Percentiles rank a stretch among this genome's conserved stretches.
Evolutionary conservation across 768 basidiomycete genomes (phyloP).

Genomic region (Tylopilus sp.): DNA sequence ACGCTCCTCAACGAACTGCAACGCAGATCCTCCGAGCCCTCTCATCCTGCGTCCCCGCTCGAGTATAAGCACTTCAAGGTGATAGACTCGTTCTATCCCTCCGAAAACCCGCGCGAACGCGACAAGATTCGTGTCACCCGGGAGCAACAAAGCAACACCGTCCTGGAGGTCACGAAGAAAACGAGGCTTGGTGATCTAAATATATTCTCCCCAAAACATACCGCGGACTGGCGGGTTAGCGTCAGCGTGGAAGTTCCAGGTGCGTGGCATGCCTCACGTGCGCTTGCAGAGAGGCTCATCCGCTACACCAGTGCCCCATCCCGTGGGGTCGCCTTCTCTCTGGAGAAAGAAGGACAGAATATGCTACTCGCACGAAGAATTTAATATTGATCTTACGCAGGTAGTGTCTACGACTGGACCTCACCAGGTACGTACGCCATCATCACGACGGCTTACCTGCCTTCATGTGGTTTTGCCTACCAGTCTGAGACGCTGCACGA

Average conservation of each 20-base stretch:
- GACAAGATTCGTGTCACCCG: conserved; percentile 81
- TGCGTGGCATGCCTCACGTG: conserved; percentile 35
- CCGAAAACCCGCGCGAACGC: conserved; percentile 35
- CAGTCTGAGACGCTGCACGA: conserved; percentile 74
- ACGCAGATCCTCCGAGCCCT: conserved; percentile 48
- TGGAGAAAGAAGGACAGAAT: conserved; percentile 84
- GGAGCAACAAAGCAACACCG: conserved; percentile 65
- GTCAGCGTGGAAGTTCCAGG: conserved; percentile 90
- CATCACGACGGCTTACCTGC: not conserved
- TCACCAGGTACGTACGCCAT: conserved; percentile 41
- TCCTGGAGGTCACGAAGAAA: conserved; percentile 74
- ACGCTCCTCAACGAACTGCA: conserved; percentile 80
- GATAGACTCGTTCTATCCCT: conserved; percentile 72
- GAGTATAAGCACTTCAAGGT: conserved; percentile 75
- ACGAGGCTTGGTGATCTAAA: conserved; percentile 84
- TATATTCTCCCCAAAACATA: conserved; percentile 75
- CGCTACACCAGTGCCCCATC: conserved; percentile 55
- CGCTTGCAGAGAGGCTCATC: not conserved
- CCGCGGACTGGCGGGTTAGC: conserved; percentile 90
- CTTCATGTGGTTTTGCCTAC: conserved; percentile 2
- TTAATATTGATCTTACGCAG: conserved; percentile 90
- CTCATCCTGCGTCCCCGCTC: conserved; percentile 54
- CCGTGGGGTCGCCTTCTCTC: conserved; percentile 56
- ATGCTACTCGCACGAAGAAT: conserved; percentile 92
- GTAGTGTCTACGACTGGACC: conserved; percentile 59